Evolutionary conservation across 257 asterid genomes (phyloP).

Genomic region (Petrea volubilis): DNA sequence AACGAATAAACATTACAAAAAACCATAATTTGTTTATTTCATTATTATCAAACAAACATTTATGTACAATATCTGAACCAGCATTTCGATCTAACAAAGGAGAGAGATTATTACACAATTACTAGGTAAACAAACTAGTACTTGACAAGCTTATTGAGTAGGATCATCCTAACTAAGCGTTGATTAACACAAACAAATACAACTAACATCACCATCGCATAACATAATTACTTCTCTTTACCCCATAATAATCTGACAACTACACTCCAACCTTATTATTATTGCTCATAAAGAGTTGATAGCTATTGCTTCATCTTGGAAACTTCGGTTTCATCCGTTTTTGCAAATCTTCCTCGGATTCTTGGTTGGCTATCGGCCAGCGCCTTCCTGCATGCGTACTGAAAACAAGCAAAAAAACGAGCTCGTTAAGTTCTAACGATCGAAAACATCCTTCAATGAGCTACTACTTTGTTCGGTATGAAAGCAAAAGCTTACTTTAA

Average conservation of each 20-base stretch:
- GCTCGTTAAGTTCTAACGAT: neutral
- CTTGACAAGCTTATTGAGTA: slow-evolving; percentile 32
- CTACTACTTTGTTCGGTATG: too few species aligned
- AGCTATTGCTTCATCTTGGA: slow-evolving; percentile 48
- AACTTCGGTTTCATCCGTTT: slow-evolving; percentile 54
- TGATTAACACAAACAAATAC: slow-evolving; percentile 11
- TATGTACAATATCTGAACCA: slow-evolving; percentile 27
- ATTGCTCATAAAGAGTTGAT: neutral
- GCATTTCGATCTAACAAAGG: slow-evolving; percentile 24
- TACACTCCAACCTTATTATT: slow-evolving; percentile 13
- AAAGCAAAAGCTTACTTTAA: too few species aligned
- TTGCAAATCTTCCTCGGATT: slow-evolving; percentile 92
- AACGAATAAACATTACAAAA: slow-evolving; percentile 1
- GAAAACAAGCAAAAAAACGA: slow-evolving; percentile 4
- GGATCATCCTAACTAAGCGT: slow-evolving; percentile 26
- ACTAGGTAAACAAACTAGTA: slow-evolving; percentile 24
- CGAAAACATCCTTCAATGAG: too few species aligned
- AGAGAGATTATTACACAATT: slow-evolving; percentile 29
- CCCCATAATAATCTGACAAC: slow-evolving; percentile 6
- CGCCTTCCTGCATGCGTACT: slow-evolving; percentile 99
- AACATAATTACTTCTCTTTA: slow-evolving; percentile 4
- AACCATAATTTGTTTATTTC: slow-evolving; percentile 20
- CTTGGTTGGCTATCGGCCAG: slow-evolving; percentile 96
- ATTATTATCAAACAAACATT: slow-evolving; percentile 22
- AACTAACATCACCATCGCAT: slow-evolving; percentile 8